phyloP scores from a whole-genome alignment of 805 yeast species.

The Sugiyamaella chiloensis region DNA sequence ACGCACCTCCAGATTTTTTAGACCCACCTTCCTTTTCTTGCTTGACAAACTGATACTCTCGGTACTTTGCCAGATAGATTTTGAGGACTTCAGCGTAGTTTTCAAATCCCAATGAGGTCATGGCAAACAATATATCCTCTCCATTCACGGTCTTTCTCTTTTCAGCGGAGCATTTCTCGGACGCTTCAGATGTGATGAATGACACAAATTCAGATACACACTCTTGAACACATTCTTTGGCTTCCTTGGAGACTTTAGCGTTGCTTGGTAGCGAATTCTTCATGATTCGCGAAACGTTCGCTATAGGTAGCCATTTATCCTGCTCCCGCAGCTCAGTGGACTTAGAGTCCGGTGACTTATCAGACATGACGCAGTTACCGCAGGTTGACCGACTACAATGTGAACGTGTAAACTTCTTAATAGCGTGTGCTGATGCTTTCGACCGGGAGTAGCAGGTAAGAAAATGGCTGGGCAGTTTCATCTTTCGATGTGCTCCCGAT shows the following conservation, averaged over 20 bases:
- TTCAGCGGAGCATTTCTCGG: slow-evolving; percentile 61
- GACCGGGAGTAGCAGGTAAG: too few relatives aligned
- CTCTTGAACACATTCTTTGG: slow-evolving; percentile 74
- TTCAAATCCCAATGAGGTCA: slow-evolving; percentile 64
- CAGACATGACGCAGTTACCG: slow-evolving; percentile 16
- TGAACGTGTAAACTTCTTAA: too few relatives aligned
- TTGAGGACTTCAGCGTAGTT: slow-evolving; percentile 67
- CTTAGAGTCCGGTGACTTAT: slow-evolving; percentile 20
- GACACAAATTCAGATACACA: slow-evolving; percentile 67
- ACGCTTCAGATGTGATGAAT: slow-evolving; percentile 61
- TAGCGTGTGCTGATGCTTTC: too few relatives aligned
- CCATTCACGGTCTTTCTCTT: slow-evolving; percentile 70
- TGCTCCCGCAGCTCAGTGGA: slow-evolving; percentile 57
- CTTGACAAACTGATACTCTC: slow-evolving; percentile 39
- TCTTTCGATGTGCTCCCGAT: too few relatives aligned
- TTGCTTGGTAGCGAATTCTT: slow-evolving; percentile 66
- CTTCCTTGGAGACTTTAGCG: slow-evolving; percentile 76
- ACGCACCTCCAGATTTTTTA: neutral
- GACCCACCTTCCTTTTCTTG: slow-evolving; percentile 18
- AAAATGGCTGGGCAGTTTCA: too few relatives aligned
- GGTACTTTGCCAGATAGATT: slow-evolving; percentile 63
- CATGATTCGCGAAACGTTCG: slow-evolving; percentile 70
- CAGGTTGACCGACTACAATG: too few relatives aligned
- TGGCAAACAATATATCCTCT: slow-evolving; percentile 61
- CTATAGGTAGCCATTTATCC: slow-evolving; percentile 60